Percentiles rank a stretch among this genome's conserved stretches.
Conservation (phyloP, 2,329 filamentous ascomycete genomes). For the Nigrospora osmanthi region DNA sequence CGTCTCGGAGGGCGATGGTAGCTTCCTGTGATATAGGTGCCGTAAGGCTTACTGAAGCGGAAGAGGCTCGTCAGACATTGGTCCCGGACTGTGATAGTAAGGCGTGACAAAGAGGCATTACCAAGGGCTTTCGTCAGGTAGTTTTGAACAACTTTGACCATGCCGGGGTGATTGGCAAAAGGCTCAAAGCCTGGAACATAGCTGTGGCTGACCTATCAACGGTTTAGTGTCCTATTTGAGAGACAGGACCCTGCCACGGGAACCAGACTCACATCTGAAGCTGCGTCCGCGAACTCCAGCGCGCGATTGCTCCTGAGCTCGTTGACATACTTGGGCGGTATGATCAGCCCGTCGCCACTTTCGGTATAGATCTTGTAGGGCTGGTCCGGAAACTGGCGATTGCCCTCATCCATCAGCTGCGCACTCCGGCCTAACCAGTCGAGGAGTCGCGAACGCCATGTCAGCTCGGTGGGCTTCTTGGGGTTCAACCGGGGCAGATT, state of each 20-base stretch:
- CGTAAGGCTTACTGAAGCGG: background rate
- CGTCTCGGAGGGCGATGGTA: background rate
- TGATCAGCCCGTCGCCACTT: background rate
- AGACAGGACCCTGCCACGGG: too few relatives aligned
- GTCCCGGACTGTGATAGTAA: too few relatives aligned
- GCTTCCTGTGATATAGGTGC: background rate
- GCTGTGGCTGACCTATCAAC: background rate
- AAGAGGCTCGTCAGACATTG: too few relatives aligned
- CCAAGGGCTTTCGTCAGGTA: conserved; percentile 6
- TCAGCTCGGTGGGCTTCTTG: background rate
- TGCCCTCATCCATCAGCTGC: background rate
- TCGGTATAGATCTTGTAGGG: background rate
- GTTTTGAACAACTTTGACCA: background rate
- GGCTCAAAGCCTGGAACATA: background rate
- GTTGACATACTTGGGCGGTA: background rate
- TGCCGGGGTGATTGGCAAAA: background rate
- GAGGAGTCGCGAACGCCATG: background rate
- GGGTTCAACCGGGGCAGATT: background rate
- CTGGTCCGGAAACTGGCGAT: background rate
- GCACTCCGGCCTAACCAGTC: background rate
- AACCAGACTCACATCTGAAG: background rate
- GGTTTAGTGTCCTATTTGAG: too few relatives aligned
- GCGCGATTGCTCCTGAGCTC: background rate
- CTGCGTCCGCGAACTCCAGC: background rate
- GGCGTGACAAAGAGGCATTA: conserved; percentile 1